Conservation (phyloP, 2,329 filamentous ascomycete species). For the Monilinia vaccinii-corymbosi region DNA sequence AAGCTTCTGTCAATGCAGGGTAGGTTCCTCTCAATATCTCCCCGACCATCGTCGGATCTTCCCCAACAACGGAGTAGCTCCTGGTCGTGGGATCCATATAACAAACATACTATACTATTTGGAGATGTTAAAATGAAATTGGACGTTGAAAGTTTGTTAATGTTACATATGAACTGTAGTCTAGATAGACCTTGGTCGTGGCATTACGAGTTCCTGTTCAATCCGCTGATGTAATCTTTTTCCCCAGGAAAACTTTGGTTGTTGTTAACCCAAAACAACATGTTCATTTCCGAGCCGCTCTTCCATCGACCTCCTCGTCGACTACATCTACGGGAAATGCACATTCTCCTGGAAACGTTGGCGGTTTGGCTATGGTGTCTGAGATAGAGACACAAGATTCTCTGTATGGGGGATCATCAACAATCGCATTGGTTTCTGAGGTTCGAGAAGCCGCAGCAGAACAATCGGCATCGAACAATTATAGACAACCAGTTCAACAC, state of each 20-base stretch:
- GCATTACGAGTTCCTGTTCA: not conserved
- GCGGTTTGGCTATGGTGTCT: constrained; percentile 5
- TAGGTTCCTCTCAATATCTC: not conserved
- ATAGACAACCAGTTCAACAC: not conserved
- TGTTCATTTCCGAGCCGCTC: not conserved
- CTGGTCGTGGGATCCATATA: not conserved
- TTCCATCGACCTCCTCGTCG: not conserved
- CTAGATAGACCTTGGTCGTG: not conserved
- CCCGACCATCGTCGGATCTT: not conserved
- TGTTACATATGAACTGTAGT: not conserved
- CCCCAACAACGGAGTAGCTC: not conserved
- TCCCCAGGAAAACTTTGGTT: not conserved
- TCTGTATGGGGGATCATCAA: constrained; percentile 5
- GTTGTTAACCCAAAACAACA: not conserved
- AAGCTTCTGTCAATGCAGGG: not conserved
- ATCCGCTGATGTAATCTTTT: not conserved
- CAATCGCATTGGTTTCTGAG: constrained; percentile 2
- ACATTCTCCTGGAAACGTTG: not conserved
- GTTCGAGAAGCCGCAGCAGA: constrained; percentile 4
- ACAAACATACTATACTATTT: not conserved
- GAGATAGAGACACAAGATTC: not conserved
- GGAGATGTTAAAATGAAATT: not conserved
- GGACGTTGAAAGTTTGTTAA: not conserved
- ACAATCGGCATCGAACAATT: not conserved
- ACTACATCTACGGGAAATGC: not conserved